Percentiles rank a stretch among this genome's conserved stretches.
phyloP scores from a whole-genome alignment of 2,329 filamentous ascomycete genomes.

The Diaporthe caulivora region DNA sequence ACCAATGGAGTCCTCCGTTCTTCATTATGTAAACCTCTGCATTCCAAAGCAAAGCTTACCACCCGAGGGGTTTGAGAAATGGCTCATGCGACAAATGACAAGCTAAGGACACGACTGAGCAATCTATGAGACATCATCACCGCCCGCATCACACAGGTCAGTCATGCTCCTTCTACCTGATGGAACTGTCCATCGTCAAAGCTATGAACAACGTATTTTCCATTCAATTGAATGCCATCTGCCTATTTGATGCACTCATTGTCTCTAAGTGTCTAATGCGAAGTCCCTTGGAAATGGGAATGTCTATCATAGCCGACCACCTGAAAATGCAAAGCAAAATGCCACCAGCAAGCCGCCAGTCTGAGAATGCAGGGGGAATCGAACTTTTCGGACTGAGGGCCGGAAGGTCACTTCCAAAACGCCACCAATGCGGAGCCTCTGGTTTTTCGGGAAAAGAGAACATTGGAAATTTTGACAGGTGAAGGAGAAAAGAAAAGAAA shows the following conservation, averaged over 20 bases:
- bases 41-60: not conserved
- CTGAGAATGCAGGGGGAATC: slow-evolving; percentile 53
- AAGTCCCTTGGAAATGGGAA: slow-evolving; percentile 41
- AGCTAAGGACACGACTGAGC: not conserved
- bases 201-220: slow-evolving; percentile 38
- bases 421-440: slow-evolving; percentile 40
- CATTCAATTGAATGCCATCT: slow-evolving; percentile 33
- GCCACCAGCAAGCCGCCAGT: slow-evolving; percentile 50
- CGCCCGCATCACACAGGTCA: not conserved
- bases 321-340: slow-evolving; percentile 52
- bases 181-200: not conserved
- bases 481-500: slow-evolving; percentile 42
- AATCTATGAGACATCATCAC: not conserved
- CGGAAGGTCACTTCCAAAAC: slow-evolving; percentile 42
- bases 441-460: slow-evolving; percentile 36
- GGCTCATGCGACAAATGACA: not conserved
- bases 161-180: not conserved
- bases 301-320: slow-evolving; percentile 51
- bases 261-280: slow-evolving; percentile 50
- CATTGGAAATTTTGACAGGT: slow-evolving; percentile 39
- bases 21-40: not conserved
- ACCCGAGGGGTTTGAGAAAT: too few species aligned
- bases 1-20: too few species aligned
- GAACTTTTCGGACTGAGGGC: slow-evolving; percentile 45
- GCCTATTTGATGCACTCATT: slow-evolving; percentile 36